These are phyloP conservation scores for Ogataea wickerhamii DNA, from an alignment of 805 yeast genomes.

Conservation along the genomic window DNA sequence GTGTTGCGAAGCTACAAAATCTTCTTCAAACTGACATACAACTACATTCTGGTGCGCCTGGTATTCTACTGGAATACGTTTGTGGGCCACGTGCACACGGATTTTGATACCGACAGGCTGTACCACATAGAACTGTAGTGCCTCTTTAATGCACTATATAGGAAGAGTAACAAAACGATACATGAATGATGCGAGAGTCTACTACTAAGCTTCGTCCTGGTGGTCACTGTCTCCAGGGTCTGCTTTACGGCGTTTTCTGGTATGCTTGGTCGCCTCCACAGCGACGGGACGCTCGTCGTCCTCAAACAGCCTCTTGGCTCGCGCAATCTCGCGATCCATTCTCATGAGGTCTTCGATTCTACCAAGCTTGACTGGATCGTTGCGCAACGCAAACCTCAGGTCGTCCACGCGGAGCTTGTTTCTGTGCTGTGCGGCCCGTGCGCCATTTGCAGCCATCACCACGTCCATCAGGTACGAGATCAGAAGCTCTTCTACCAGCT, in stretches of 20 bases:
- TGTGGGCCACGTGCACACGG: conserved; percentile 52
- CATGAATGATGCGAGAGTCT: no score
- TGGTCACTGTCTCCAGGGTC: conserved; percentile 24
- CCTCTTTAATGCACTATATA: no score
- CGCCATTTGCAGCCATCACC: conserved; percentile 49
- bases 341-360: conserved; percentile 62
- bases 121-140: conserved; percentile 24
- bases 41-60: conserved; percentile 44
- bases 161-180: no score
- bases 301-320: conserved; percentile 66
- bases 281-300: conserved; percentile 48
- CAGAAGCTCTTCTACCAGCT: conserved; percentile 63
- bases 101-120: conserved; percentile 30
- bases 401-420: conserved; percentile 69
- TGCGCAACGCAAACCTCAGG: conserved; percentile 63
- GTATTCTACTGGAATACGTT: conserved; percentile 69
- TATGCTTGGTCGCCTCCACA: not conserved
- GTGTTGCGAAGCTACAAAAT: conserved; percentile 61
- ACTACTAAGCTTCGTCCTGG: no score
- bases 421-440: conserved; percentile 44
- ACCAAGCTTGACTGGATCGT: conserved; percentile 64
- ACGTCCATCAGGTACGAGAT: conserved; percentile 60
- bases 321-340: conserved; percentile 57
- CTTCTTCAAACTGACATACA: conserved; percentile 63
- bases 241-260: conserved; percentile 3